Evolutionary conservation across 1,284 basidiomycete genomes (phyloP).

Genomic region (Trichosporon ovoides): DNA sequence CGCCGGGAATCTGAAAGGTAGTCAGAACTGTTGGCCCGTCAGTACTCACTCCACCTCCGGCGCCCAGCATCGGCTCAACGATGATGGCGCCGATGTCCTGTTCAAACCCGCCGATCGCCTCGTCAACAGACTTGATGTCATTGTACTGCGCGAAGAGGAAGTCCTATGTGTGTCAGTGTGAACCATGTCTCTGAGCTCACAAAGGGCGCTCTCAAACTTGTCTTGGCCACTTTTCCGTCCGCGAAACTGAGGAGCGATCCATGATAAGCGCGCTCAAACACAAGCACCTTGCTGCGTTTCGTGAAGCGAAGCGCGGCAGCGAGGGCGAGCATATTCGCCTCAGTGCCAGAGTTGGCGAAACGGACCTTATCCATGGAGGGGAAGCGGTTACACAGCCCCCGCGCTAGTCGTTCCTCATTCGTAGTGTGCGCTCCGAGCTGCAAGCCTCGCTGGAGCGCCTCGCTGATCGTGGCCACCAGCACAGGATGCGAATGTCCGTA

Average conservation of each 20-base stretch:
- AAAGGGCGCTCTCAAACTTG: conserved; percentile 18
- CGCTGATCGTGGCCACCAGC: conserved; percentile 21
- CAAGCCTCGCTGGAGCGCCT: conserved; percentile 19
- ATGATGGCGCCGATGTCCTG: conserved; percentile 51
- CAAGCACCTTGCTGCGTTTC: conserved; percentile 23
- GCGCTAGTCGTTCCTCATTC: conserved; percentile 22
- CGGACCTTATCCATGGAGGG: conserved; percentile 30
- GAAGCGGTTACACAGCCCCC: conserved; percentile 22
- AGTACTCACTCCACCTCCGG: conserved; percentile 31
- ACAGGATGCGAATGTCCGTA: conserved; percentile 29
- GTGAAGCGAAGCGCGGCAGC: conserved; percentile 50
- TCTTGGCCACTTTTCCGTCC: not conserved
- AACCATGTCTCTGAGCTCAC: not conserved
- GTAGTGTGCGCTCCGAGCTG: conserved; percentile 30
- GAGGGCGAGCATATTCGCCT: conserved; percentile 51
- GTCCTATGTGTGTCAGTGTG: conserved; percentile 14
- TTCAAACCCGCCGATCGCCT: conserved; percentile 33
- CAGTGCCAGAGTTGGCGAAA: conserved; percentile 50
- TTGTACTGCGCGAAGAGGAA: conserved; percentile 44
- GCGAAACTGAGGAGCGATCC: conserved; percentile 27
- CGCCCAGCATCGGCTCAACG: conserved; percentile 53
- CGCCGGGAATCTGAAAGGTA: conserved; percentile 20
- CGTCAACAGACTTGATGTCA: conserved; percentile 36
- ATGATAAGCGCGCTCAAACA: conserved; percentile 31
- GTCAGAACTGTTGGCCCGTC: not conserved